These are phyloP conservation scores for Deinandra increscens DNA, from an alignment of 129 eudicot genomes.

Conservation along the genomic window DNA sequence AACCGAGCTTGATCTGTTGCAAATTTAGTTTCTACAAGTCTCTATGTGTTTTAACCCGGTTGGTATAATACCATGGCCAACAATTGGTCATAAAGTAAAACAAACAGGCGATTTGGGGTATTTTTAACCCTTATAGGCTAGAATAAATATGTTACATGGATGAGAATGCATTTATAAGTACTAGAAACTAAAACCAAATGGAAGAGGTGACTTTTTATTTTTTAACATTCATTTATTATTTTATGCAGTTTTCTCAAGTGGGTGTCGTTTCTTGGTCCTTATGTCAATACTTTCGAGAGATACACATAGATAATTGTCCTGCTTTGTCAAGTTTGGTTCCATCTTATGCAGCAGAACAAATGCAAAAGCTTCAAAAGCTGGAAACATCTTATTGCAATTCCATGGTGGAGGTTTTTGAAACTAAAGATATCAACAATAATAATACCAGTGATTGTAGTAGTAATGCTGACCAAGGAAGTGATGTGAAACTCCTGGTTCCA, in stretches of 20 bases:
- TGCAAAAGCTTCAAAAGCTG: neutral
- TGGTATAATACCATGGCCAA: too few relatives aligned
- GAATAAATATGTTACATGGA: too few relatives aligned
- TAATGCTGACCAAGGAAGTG: neutral
- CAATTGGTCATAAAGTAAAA: too few relatives aligned
- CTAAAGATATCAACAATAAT: neutral
- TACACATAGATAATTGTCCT: neutral
- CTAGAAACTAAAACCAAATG: too few relatives aligned
- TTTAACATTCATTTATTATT: neutral
- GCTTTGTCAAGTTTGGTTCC: neutral
- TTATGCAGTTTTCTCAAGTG: neutral
- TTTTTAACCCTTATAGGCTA: too few relatives aligned
- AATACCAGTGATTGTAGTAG: too few relatives aligned
- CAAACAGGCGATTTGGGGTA: too few relatives aligned
- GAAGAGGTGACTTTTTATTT: too few relatives aligned
- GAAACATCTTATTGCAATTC: neutral
- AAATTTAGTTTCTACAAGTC: too few relatives aligned
- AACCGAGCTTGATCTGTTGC: too few relatives aligned
- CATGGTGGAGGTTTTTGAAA: slow-evolving; percentile 5
- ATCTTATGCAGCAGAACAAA: neutral
- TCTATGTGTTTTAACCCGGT: too few relatives aligned
- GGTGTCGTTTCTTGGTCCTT: neutral
- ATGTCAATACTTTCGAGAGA: neutral
- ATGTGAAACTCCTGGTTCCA: neutral
- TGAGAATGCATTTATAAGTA: too few relatives aligned